A percentile compares a stretch with the other conserved stretches of the same genome.
Conservation (phyloP, 257 asterid genomes). For the Solanum rostratum region DNA sequence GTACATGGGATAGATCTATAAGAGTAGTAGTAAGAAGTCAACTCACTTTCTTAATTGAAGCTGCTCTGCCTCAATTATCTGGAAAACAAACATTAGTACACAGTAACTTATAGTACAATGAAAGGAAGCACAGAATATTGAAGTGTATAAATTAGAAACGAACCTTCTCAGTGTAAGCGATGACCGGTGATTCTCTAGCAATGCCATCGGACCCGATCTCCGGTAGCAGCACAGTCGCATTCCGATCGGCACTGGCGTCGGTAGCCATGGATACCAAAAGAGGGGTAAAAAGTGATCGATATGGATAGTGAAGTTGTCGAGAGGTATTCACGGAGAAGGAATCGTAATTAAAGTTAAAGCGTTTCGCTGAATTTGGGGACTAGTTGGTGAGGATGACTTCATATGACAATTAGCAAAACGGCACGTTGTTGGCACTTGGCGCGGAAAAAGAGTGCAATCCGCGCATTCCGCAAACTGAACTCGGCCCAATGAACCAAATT, state of each 20-base stretch:
- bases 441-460: neutral
- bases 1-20: neutral
- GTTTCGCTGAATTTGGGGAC: neutral
- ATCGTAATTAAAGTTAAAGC: neutral
- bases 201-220: slow-evolving; percentile 97
- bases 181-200: slow-evolving; percentile 62
- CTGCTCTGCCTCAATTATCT: slow-evolving; percentile 82
- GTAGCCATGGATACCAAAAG: slow-evolving; percentile 26
- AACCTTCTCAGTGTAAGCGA: slow-evolving; percentile 86
- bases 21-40: slow-evolving; percentile 2
- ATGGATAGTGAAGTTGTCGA: neutral
- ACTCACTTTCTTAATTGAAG: slow-evolving; percentile 83
- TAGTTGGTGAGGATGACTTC: neutral
- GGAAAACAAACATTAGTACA: slow-evolving; percentile 6
- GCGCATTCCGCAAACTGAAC: neutral
- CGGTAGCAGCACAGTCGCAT: slow-evolving; percentile 26
- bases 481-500: neutral
- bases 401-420: neutral
- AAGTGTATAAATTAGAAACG: neutral
- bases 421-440: neutral
- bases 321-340: neutral
- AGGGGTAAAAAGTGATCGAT: neutral
- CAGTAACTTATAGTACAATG: neutral
- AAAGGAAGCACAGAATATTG: neutral
- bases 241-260: slow-evolving; percentile 16